A percentile compares a stretch with the other conserved stretches of the same genome.
Evolutionary conservation across 2,329 filamentous ascomycete genomes (phyloP).

Genomic region (Fusarium graminum): DNA sequence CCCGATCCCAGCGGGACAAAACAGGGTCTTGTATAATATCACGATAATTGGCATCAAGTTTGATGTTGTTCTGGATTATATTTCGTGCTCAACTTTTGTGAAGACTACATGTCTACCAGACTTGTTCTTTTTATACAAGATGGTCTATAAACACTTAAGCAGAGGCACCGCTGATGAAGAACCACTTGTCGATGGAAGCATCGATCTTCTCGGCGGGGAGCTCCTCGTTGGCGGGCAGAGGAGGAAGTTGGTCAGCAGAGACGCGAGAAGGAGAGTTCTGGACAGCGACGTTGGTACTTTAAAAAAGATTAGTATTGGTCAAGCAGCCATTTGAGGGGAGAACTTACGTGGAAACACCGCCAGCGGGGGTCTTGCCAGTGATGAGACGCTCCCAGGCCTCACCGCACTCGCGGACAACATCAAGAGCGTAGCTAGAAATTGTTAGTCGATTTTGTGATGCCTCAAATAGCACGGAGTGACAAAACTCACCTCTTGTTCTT

Average conservation of each 20-base stretch:
- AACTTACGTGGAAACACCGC: constrained; percentile 85
- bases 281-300: constrained; percentile 85
- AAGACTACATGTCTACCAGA: constrained; percentile 35
- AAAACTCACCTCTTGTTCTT: constrained; percentile 92
- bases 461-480: not conserved
- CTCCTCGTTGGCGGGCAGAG: constrained; percentile 84
- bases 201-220: constrained; percentile 90
- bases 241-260: constrained; percentile 76
- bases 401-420: constrained; percentile 93
- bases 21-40: constrained; percentile 47
- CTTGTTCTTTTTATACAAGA: constrained; percentile 32
- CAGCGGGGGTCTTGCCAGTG: constrained; percentile 85
- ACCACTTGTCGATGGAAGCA: constrained; percentile 99
- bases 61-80: constrained; percentile 40
- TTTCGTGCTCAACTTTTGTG: constrained; percentile 33
- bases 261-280: constrained; percentile 79
- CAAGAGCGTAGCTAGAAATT: constrained; percentile 81
- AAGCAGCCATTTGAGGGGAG: not conserved
- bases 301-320: constrained; percentile 48
- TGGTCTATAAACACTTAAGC: constrained; percentile 64
- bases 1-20: constrained; percentile 34
- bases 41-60: constrained; percentile 42
- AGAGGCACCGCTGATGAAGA: constrained; percentile 99
- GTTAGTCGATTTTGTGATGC: constrained; percentile 34
- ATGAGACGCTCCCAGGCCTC: constrained; percentile 98